phyloP scores from a whole-genome alignment of 176 grass and related monocot genomes.

The Oryza glumipatula region DNA sequence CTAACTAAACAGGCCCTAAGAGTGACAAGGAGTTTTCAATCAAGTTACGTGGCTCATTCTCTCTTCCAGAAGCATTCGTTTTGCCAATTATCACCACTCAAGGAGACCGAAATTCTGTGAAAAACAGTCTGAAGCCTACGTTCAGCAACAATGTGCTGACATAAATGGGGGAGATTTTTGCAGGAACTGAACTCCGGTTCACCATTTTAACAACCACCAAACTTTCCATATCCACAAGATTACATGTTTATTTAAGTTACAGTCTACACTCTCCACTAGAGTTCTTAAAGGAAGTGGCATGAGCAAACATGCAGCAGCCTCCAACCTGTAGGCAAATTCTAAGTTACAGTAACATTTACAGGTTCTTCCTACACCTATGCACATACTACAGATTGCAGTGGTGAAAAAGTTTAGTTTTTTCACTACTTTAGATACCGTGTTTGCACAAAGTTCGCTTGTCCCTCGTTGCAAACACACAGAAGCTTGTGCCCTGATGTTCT shows the following conservation, averaged over 20 bases:
- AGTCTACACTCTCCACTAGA: background rate
- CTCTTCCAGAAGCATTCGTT: background rate
- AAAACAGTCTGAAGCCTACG: background rate
- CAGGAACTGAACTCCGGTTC: background rate
- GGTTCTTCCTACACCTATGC: slow-evolving; percentile 33
- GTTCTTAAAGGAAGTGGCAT: background rate
- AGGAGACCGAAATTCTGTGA: background rate
- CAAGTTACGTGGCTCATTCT: too few species aligned
- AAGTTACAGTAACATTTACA: slow-evolving; percentile 38
- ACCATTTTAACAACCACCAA: background rate
- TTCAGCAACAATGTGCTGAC: background rate
- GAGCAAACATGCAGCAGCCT: slow-evolving; percentile 16
- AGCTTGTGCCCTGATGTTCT: background rate
- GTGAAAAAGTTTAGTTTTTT: too few species aligned
- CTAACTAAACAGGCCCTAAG: too few species aligned
- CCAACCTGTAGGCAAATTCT: background rate
- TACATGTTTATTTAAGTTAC: background rate
- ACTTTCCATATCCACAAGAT: slow-evolving; percentile 4
- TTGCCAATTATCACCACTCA: background rate
- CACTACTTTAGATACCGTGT: too few species aligned
- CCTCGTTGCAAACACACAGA: background rate
- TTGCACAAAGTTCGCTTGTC: background rate
- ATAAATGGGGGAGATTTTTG: background rate
- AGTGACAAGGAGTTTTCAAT: too few species aligned
- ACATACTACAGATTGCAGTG: background rate